Base-by-base conservation (phyloP, 2,329 filamentous ascomycete genomes). In the Aaosphaeria arxii region DNA sequence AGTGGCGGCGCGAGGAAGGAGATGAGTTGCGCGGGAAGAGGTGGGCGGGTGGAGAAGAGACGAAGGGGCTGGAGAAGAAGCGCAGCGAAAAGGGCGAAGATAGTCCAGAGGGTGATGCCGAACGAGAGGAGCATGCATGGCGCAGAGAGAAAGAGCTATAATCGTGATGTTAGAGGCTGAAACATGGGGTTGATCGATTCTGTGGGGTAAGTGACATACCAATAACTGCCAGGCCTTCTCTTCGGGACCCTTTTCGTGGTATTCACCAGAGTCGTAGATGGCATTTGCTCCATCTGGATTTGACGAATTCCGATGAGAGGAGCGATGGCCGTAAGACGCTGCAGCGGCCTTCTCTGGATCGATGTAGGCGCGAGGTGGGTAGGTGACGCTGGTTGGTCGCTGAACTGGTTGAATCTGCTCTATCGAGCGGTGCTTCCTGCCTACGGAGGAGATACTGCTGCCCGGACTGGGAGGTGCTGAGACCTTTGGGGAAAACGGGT, bases 121-220 rank as follows among this genome's bases (percentile, higher is more conserved):
- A 80, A 57, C 45, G 81, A 82, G 56, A 84, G 74, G 5, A 82
- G 58, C 9, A 78, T 77, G 53, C 79, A 77, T 11, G 81, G 76
- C 28, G 72, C 65, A 17, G 78, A 80, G 33, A 83, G 72, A 58
- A 77, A 80, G 55, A 82, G 71, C 78, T 79, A 51, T 1, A n/a
- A 11, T 24, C 13, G 7, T 36, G 11, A 24, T 40, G 50, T 59
- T 54, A 61, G 55, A 33, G 9, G 28, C 4, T 7, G 29, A 29
- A 17, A 28, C 33, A 13, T 36, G 13, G 13, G 17, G 17, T 24
- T 24, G 17, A 24, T 24, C 17, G 17, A 24, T 24, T 24, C 17
- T 24, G 17, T 24, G 17, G 17, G 17, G 17, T 24, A 24, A 13
- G 33, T 9, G 33, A 53, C 65, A 42, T 68, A 72, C 71, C 52